Evolutionary conservation across 306 rosid genomes (phyloP).

Genomic region (Vigna reflexopilosa): DNA sequence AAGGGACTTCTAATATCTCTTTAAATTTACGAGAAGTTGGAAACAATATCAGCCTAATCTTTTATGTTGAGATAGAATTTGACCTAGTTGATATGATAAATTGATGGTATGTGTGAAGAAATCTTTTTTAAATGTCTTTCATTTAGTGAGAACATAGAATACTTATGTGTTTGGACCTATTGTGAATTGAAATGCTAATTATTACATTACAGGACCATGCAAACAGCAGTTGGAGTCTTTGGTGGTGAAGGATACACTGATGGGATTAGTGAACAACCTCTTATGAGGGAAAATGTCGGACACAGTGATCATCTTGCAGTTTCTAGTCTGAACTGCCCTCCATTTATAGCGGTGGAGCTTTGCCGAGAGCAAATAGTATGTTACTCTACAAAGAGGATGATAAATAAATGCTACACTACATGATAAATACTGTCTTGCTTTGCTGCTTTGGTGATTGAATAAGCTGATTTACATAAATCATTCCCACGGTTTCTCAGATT

Average conservation of each 20-base stretch:
- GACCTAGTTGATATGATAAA: neutral
- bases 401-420: conserved; percentile 18
- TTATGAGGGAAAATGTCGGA: conserved; percentile 77
- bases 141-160: conserved; percentile 22
- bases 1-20: conserved; percentile 7
- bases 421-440: neutral
- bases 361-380: conserved; percentile 82
- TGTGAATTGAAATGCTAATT: conserved; percentile 35
- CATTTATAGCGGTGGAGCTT: conserved; percentile 78
- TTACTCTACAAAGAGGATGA: conserved; percentile 34
- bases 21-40: conserved; percentile 2
- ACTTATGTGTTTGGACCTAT: conserved; percentile 17
- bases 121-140: neutral
- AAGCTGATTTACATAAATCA: conserved; percentile 15
- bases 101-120: conserved; percentile 17
- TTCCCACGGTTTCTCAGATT: conserved; percentile 31
- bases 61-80: conserved; percentile 19
- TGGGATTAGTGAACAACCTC: conserved; percentile 63
- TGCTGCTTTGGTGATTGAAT: conserved; percentile 23
- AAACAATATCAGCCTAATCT: neutral
- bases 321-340: conserved; percentile 75
- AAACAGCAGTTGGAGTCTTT: conserved; percentile 92
- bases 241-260: conserved; percentile 69
- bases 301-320: conserved; percentile 67
- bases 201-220: conserved; percentile 77